Conservation (phyloP, 441 rosid genomes). For the Brassica hybrid region DNA sequence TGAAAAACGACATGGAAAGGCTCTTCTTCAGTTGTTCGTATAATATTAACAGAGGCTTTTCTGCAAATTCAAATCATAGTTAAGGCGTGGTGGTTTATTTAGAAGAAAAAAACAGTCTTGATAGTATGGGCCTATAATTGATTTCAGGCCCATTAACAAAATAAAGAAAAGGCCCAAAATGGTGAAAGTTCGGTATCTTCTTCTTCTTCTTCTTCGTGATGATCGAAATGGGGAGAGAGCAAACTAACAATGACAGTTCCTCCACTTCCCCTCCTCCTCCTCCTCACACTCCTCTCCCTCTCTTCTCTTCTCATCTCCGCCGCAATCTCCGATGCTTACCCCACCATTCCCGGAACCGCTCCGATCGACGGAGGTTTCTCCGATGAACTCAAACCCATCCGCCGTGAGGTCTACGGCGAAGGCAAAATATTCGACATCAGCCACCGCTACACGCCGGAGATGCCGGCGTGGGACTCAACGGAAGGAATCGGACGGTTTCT, state of each 20-base stretch:
- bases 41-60: too few species aligned
- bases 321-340: conserved; percentile 41
- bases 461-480: conserved; percentile 55
- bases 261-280: conserved; percentile 28
- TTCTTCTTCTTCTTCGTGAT: conserved; percentile 18
- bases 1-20: not conserved
- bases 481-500: conserved; percentile 66
- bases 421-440: conserved; percentile 70
- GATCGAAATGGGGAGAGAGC: conserved; percentile 21
- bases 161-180: not conserved
- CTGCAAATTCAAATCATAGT: too few species aligned
- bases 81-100: too few species aligned
- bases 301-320: conserved; percentile 8
- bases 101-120: too few species aligned
- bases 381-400: conserved; percentile 48
- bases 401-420: conserved; percentile 63
- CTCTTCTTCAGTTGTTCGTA: too few species aligned
- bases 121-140: not conserved
- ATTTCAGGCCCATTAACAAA: conserved; percentile 13
- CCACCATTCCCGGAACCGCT: conserved; percentile 39
- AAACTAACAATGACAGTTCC: conserved; percentile 27
- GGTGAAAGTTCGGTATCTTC: too few species aligned
- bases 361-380: conserved; percentile 28
- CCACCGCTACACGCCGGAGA: conserved; percentile 51
- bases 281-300: conserved; percentile 28